phyloP scores from a whole-genome alignment of 2,329 filamentous ascomycete species.

The Talaromyces sp. region DNA sequence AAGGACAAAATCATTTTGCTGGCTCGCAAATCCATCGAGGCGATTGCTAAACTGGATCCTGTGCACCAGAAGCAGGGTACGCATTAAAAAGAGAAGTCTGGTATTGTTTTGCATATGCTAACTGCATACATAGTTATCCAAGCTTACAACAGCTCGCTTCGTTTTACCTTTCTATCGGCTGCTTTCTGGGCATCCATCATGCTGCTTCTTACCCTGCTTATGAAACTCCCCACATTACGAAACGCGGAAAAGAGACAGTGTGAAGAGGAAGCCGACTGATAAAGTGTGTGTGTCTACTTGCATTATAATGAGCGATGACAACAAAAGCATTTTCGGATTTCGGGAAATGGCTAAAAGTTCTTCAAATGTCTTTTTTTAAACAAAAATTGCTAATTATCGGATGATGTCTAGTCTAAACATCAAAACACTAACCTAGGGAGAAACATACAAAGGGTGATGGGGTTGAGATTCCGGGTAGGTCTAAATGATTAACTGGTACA shows the following conservation, averaged over 20 bases:
- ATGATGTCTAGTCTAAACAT: neutral
- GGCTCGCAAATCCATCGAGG: constrained; percentile 47
- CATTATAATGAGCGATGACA: neutral
- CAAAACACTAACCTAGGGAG: neutral
- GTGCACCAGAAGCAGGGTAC: constrained; percentile 45
- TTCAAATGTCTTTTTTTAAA: neutral
- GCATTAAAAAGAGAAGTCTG: constrained; percentile 2
- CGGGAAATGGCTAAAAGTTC: neutral
- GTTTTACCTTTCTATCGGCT: constrained; percentile 33
- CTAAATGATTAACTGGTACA: neutral
- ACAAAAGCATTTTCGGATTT: neutral
- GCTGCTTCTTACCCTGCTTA: constrained; percentile 24
- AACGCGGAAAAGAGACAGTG: constrained; percentile 2
- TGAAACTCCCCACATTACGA: constrained; percentile 29
- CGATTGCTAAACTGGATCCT: constrained; percentile 41
- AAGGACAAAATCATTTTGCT: constrained; percentile 50
- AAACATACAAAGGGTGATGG: neutral
- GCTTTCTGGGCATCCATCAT: constrained; percentile 30
- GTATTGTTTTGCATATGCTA: neutral
- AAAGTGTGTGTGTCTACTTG: neutral
- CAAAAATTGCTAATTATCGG: neutral
- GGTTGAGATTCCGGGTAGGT: neutral
- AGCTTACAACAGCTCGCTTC: constrained; percentile 32
- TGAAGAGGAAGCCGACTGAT: constrained; percentile 2
- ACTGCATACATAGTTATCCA: constrained; percentile 23